phyloP scores from a whole-genome alignment of 2,329 filamentous ascomycete species.

The Berkeleyomyces basicola region DNA sequence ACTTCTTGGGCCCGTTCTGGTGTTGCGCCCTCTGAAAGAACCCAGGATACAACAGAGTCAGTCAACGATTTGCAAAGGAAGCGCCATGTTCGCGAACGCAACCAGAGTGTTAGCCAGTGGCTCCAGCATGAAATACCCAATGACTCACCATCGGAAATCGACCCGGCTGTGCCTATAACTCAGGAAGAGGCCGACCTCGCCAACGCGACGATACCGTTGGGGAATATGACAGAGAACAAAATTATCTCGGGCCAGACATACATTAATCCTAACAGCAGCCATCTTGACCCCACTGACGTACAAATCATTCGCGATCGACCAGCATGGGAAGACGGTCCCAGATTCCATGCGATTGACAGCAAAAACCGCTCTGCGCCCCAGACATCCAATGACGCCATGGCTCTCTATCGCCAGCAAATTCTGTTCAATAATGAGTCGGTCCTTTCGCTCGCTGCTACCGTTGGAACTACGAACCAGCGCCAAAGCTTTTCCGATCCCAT shows the following conservation, averaged over 20 bases:
- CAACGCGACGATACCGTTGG: constrained; percentile 24
- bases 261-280: constrained; percentile 26
- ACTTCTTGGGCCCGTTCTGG: background rate
- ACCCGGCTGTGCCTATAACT: background rate
- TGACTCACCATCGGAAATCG: background rate
- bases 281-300: constrained; percentile 27
- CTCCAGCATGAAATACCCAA: constrained; percentile 17
- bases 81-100: constrained; percentile 29
- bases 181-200: background rate
- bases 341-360: constrained; percentile 28
- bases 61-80: constrained; percentile 31
- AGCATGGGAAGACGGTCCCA: constrained; percentile 34
- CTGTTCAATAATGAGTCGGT: constrained; percentile 40
- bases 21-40: constrained; percentile 6
- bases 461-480: constrained; percentile 42
- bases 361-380: constrained; percentile 24
- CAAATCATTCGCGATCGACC: constrained; percentile 28
- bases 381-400: constrained; percentile 26
- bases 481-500: constrained; percentile 40
- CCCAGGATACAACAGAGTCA: constrained; percentile 22
- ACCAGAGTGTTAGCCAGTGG: constrained; percentile 35
- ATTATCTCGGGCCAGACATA: constrained; percentile 34
- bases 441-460: constrained; percentile 47
- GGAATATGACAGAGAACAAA: constrained; percentile 33
- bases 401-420: constrained; percentile 31